Base-by-base conservation (phyloP, 2,329 filamentous ascomycete genomes). In the Pseudogymnoascus sp. region DNA sequence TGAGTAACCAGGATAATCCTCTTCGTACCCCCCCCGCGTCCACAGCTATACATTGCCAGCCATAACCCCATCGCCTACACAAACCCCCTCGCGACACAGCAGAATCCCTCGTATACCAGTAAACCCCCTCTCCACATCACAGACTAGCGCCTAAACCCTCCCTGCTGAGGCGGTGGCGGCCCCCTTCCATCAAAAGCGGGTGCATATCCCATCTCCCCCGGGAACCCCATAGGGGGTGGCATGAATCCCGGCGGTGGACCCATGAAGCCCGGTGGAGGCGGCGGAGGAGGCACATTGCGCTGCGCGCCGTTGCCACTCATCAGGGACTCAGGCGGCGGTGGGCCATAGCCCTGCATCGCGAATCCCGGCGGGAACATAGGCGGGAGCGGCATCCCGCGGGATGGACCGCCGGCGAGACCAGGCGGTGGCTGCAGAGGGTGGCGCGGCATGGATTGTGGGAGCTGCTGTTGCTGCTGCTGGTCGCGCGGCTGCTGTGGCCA, bases 311-410 rank as follows among this genome's bases (percentile, higher is more conserved):
- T 68, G 23, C 66, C 63, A n/a, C 11, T 49, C 38, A 41, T 61
- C 26, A 58, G n/a, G 73, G 84, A 77, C 12, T 73, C 76, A 31
- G 82, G 80, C 1, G 79, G 80, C 43, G 71, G 69, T 11, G 78
- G 78, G 6, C 76, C 76, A 70, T 80, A 77, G 19, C 73, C 75
- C 23, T 74, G 76, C 5, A 78, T 80, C 12, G 82, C 80, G 65
- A 86, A 87, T 70, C 81, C 84, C n/a, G 83, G 82, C 19, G 82
- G 82, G 68, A 83, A 86, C 77, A 85, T 84, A 65, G 79, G 81
- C 63, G 71, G 71, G 72, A 83, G 78, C 14, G 81, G 81, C 65
- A 80, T 77, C 66, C 68, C 69, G 49, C 70, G 68, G n/a, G 66
- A 66, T 26, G 65, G 2, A 65, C 76, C 77, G 37, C 74, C 76